These are phyloP conservation scores for Lippia alba DNA, from an alignment of 305 asterid species.

Conservation along the genomic window DNA sequence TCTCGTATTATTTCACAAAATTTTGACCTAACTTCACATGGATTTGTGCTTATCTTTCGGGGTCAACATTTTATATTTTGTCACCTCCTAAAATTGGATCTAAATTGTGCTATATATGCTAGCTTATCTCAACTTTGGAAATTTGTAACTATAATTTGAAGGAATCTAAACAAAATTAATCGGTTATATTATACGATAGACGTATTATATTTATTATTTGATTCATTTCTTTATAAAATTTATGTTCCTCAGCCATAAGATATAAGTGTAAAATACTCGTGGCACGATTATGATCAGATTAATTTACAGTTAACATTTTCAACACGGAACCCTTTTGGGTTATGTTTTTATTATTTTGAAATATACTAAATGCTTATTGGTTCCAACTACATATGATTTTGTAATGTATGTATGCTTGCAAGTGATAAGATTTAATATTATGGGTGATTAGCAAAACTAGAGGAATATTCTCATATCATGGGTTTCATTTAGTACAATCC, in stretches of 20 bases:
- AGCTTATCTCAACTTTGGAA: no score
- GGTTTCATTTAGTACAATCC: not conserved
- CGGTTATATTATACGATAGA: no score
- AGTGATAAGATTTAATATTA: conserved; percentile 25
- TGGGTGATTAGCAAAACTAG: not conserved
- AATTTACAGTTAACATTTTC: no score
- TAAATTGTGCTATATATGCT: no score
- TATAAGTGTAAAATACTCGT: no score
- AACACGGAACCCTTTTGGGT: not conserved
- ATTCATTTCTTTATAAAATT: no score
- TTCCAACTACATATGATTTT: conserved; percentile 14
- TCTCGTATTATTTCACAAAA: conserved; percentile 9
- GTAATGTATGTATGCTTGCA: conserved; percentile 14
- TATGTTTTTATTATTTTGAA: not conserved
- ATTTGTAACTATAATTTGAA: no score
- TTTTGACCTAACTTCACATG: conserved; percentile 30
- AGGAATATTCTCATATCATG: conserved; percentile 24
- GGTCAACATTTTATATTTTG: conserved; percentile 6
- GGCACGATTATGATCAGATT: no score
- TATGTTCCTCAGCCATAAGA: no score
- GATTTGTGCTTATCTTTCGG: conserved; percentile 26
- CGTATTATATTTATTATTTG: no score
- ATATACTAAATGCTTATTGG: conserved; percentile 1
- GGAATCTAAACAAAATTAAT: no score
- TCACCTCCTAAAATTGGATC: no score